Base-by-base conservation (phyloP, 768 basidiomycete species). In the Suillus ampliporus region DNA sequence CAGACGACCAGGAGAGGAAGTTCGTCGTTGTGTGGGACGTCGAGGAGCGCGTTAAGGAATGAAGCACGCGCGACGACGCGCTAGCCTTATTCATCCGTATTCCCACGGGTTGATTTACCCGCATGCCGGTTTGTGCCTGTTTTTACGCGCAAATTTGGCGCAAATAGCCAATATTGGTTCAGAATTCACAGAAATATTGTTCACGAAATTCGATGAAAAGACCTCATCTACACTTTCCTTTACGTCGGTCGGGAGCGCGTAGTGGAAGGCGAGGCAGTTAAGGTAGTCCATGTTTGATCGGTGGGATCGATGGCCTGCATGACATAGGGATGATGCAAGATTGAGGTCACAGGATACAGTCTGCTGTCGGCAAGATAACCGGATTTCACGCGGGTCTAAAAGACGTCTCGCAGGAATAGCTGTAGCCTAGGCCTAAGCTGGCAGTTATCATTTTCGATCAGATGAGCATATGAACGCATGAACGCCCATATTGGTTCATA, bases 21-120 rank as follows among this genome's bases (percentile, higher is more conserved):
- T 66, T 79, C 68, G 71, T 70, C 77, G 76, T 70, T 76, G 80
- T 73, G 76, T 69, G 75, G 66, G 69, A 62, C 65, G 76, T 70
- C 61, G 74, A 75, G 76, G 76, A 73, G 74, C 76, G 74, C 74
- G 74, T 75, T 77, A 69, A 74, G 74, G 72, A 51, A 76, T 74
- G 64, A 67, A 53, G 64, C 75, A 69, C 74, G 65, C 74, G 74
- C 72, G 74, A 67, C 67, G 67, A 77, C 74, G 75, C 74, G 74
- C 74, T 74, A 69, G 66, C 65, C 75, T 75, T 77, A 75, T 71
- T 75, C 74, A 75, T 75, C 72, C 65, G 28, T 23, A 65, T 76
- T 75, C 74, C 70, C 74, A 77, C 74, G 71, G 59, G 61, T 60
- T 60, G 63, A 70, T 67, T 65, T 65, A 58, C 67, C 73, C 69